Conservation (phyloP, 2,329 filamentous ascomycete species). For the Didymella keratinophila region DNA sequence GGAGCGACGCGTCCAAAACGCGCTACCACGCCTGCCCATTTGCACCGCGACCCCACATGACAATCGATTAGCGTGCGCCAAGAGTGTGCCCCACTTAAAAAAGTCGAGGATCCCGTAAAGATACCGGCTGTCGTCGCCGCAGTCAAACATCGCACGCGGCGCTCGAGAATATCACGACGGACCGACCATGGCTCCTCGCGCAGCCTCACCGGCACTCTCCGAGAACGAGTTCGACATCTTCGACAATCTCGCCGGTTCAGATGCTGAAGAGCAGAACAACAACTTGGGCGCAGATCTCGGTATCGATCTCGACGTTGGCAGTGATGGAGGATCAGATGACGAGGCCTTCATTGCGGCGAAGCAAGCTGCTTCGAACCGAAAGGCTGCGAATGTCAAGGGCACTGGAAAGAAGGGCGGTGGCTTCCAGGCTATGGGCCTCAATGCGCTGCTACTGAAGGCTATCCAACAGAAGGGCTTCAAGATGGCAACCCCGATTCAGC, state of each 20-base stretch:
- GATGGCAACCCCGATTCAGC: conserved; percentile 95
- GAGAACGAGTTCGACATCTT: conserved; percentile 94
- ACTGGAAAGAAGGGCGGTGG: conserved; percentile 94
- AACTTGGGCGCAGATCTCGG: conserved; percentile 47
- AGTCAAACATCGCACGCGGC: conserved; percentile 23
- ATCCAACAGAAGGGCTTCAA: conserved; percentile 95
- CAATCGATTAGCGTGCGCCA: conserved; percentile 27
- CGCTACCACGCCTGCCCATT: conserved; percentile 29
- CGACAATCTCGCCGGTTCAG: conserved; percentile 73
- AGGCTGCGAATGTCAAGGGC: conserved; percentile 78
- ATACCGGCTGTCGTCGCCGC: conserved; percentile 12
- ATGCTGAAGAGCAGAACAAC: conserved; percentile 56
- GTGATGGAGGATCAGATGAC: conserved; percentile 69
- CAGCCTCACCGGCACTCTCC: conserved; percentile 80
- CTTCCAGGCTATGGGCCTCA: conserved; percentile 94
- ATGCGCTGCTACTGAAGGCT: conserved; percentile 82
- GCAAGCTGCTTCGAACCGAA: conserved; percentile 87
- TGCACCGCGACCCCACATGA: conserved; percentile 36
- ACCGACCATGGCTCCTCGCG: conserved; percentile 72
- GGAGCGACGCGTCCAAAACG: conserved; percentile 36
- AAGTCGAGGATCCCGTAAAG: neutral
- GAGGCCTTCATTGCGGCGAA: conserved; percentile 89
- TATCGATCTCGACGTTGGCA: conserved; percentile 53
- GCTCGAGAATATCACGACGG: neutral
- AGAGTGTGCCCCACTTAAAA: conserved; percentile 34